Percentiles rank a stretch among this genome's conserved stretches.
These are phyloP conservation scores for Diplodia mutila DNA, from an alignment of 2,329 filamentous ascomycete species.

Conservation along the genomic window DNA sequence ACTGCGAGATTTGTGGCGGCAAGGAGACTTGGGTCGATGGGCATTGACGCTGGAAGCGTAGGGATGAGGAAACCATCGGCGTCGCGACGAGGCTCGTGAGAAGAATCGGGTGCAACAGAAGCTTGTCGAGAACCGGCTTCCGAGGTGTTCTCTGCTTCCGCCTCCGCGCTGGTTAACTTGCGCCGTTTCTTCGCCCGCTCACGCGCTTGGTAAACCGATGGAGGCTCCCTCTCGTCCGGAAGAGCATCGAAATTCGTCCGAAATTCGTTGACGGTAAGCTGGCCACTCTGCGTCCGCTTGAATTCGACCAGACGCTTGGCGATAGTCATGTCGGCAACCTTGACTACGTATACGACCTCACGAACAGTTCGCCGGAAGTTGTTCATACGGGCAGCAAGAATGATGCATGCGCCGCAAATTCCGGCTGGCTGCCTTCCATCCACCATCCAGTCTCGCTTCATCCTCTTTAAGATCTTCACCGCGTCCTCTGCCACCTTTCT, in stretches of 20 bases:
- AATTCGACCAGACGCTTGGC: slow-evolving; percentile 92
- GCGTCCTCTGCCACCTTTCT: slow-evolving; percentile 84
- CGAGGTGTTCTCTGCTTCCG: slow-evolving; percentile 26
- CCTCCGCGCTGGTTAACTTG: slow-evolving; percentile 33
- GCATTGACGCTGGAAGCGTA: slow-evolving; percentile 30
- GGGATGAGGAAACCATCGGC: slow-evolving; percentile 49
- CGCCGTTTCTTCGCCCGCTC: slow-evolving; percentile 48
- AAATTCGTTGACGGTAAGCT: slow-evolving; percentile 86
- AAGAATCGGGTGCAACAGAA: slow-evolving; percentile 7
- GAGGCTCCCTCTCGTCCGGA: slow-evolving; percentile 69
- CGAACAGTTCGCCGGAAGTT: slow-evolving; percentile 92
- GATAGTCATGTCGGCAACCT: slow-evolving; percentile 92
- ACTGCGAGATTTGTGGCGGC: slow-evolving; percentile 24
- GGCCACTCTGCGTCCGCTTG: slow-evolving; percentile 80
- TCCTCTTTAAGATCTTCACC: slow-evolving; percentile 82
- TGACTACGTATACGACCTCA: slow-evolving; percentile 97
- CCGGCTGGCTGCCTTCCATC: slow-evolving; percentile 91
- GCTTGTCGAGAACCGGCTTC: slow-evolving; percentile 11
- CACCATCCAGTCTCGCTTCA: slow-evolving; percentile 98
- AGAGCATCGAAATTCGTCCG: slow-evolving; percentile 67
- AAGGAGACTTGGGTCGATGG: slow-evolving; percentile 30
- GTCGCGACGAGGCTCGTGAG: slow-evolving; percentile 38
- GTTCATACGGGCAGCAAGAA: slow-evolving; percentile 96
- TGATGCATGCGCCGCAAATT: slow-evolving; percentile 89
- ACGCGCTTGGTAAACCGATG: slow-evolving; percentile 73